Percentiles rank a stretch among this genome's conserved stretches.
Conservation (phyloP, 352 stramenopile genomes). For the Phytophthora palmivora region DNA sequence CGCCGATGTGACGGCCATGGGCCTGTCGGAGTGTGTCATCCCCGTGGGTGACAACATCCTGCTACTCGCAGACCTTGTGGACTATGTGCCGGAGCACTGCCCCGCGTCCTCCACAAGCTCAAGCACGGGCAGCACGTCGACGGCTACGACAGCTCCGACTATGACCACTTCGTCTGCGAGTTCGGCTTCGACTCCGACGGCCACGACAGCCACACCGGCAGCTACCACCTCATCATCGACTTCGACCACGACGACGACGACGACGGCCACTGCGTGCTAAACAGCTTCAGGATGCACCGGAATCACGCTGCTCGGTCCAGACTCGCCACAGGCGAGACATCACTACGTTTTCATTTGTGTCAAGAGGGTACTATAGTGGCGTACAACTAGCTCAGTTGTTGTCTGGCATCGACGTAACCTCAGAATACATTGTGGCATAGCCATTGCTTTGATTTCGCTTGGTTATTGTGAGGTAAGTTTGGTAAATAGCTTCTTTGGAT, state of each 20-base stretch:
- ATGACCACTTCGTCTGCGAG: slow-evolving; percentile 15
- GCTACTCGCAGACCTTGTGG: slow-evolving; percentile 34
- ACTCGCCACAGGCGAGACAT: slow-evolving; percentile 13
- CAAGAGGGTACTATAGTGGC: background rate
- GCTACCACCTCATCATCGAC: slow-evolving; percentile 9
- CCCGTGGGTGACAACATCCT: slow-evolving; percentile 37
- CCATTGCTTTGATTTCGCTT: no score
- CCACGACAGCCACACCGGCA: slow-evolving; percentile 10
- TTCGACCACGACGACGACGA: slow-evolving; percentile 12
- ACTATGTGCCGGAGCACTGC: slow-evolving; percentile 32
- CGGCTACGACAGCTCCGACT: slow-evolving; percentile 19
- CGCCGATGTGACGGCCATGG: slow-evolving; percentile 21
- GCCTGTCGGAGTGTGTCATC: slow-evolving; percentile 36
- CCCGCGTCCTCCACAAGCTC: slow-evolving; percentile 27
- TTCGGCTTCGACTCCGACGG: slow-evolving; percentile 16
- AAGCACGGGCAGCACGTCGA: slow-evolving; percentile 32
- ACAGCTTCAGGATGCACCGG: background rate
- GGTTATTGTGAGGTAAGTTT: no score
- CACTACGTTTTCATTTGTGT: slow-evolving; percentile 8
- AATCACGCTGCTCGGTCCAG: background rate
- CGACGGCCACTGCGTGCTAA: slow-evolving; percentile 29
- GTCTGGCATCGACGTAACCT: slow-evolving; percentile 1
- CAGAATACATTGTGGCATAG: slow-evolving; percentile 19
- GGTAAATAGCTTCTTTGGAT: no score
- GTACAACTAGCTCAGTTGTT: background rate